Base-by-base conservation (phyloP, 176 grass and related monocot species). In the Pontederia paniculata region DNA sequence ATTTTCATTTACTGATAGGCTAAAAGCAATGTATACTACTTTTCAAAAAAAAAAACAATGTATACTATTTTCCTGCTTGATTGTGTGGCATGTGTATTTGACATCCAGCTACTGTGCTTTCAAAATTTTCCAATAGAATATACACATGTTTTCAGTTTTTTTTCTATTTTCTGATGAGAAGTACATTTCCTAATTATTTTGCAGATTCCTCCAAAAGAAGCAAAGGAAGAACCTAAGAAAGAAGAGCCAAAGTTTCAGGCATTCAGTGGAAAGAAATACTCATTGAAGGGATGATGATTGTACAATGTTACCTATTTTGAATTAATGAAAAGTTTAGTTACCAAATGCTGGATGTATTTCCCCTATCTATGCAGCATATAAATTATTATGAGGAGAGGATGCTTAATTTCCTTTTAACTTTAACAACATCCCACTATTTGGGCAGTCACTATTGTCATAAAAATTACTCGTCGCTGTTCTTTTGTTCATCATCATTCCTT, bases 221-320 rank as follows among this genome's bases (percentile, higher is more conserved):
- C 12, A 31, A 52, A 71, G 18, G 61, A 44, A 11, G 78, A 89
- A 45, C 48, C 61, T 68, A 82, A 83, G 37, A 79, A 89, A 76
- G 86, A 90, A 23, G 82, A 96, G 15, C 48, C 47, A 0, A 97
- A 84, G 55, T 91, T 97, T 65, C 71, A 81, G 58, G 74, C 74
- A 7, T 97, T 97, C 82, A 77, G 48, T 20, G 93, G 83, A 19
- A 90, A 88, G 65, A 84, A 77, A 45, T 88, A 84, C 68, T 84
- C 86, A 18, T 84, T 91, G 68, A 91, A 81, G 74, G 74, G 62
- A 44, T 82, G 81, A 71, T 45, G 28, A 37, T 37, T 37, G 28
- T 37, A 37, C 3, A 37, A 37, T 37, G 7, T 37, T 37, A 5
- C 5, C 5, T 1, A 37, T 5, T 6, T 5, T 37, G 28, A 37